phyloP scores from a whole-genome alignment of 2,329 filamentous ascomycete species.

The Penicillium vulpinum region DNA sequence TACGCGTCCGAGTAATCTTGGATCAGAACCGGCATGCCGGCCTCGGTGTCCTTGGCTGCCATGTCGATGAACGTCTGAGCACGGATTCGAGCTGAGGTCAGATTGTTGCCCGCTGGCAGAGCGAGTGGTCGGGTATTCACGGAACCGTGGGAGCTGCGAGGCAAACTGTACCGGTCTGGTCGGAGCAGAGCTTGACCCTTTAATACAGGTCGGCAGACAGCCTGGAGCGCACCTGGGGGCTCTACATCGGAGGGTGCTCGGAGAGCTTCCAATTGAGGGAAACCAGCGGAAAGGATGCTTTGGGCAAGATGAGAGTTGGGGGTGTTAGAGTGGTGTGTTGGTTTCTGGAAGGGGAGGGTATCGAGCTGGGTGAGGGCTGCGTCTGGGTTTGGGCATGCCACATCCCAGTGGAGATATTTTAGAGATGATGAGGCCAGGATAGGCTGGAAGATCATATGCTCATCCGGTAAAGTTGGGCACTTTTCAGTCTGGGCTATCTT shows the following conservation, averaged over 20 bases:
- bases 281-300: slow-evolving; percentile 45
- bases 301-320: slow-evolving; percentile 47
- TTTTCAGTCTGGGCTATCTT: slow-evolving; percentile 53
- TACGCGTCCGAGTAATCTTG: slow-evolving; percentile 44
- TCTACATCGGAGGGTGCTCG: slow-evolving; percentile 48
- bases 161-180: slow-evolving; percentile 43
- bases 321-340: slow-evolving; percentile 35
- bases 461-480: slow-evolving; percentile 48
- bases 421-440: slow-evolving; percentile 52
- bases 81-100: slow-evolving; percentile 47
- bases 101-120: slow-evolving; percentile 45
- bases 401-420: slow-evolving; percentile 59
- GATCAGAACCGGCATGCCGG: slow-evolving; percentile 42
- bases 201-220: slow-evolving; percentile 43
- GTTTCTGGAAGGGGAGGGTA: slow-evolving; percentile 38
- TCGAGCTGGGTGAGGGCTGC: slow-evolving; percentile 41
- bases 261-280: slow-evolving; percentile 42
- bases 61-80: slow-evolving; percentile 49
- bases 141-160: slow-evolving; percentile 46
- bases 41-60: slow-evolving; percentile 42
- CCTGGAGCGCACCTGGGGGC: slow-evolving; percentile 46
- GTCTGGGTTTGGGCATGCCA: slow-evolving; percentile 41
- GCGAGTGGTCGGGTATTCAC: slow-evolving; percentile 43
- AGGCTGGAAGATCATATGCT: slow-evolving; percentile 48
- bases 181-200: slow-evolving; percentile 42